Evolutionary conservation across 805 yeast genomes (phyloP).

Genomic region (Metschnikowia corniflorae): DNA sequence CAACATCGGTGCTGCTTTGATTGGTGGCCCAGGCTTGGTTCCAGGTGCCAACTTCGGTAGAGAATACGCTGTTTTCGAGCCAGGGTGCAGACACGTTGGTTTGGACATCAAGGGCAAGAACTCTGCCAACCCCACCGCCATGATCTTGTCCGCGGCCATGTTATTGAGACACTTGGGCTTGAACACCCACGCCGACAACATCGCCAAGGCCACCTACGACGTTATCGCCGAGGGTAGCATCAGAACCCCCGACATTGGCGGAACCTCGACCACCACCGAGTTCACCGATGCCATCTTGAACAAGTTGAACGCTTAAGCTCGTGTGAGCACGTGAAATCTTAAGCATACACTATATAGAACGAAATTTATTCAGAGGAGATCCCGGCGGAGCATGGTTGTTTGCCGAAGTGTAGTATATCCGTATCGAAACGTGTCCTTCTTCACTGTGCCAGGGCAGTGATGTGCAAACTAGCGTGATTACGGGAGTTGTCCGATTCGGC

Average conservation of each 20-base stretch:
- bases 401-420: no score
- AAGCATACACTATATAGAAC: no score
- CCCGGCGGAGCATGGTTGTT: no score
- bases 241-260: conserved; percentile 90
- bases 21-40: conserved; percentile 98
- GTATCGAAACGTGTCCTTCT: no score
- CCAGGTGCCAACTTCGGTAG: conserved; percentile 99
- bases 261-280: conserved; percentile 83
- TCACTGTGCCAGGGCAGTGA: no score
- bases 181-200: conserved; percentile 77
- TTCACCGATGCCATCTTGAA: conserved; percentile 88
- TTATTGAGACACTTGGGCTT: conserved; percentile 94
- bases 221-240: conserved; percentile 85
- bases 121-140: conserved; percentile 97
- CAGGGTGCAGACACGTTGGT: conserved; percentile 99
- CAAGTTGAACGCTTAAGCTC: conserved; percentile 45
- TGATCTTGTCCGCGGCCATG: conserved; percentile 88
- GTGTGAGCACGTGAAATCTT: no score
- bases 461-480: no score
- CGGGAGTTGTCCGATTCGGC: no score
- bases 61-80: conserved; percentile 96
- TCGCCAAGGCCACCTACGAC: conserved; percentile 82
- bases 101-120: conserved; percentile 91
- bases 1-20: conserved; percentile 94
- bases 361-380: conserved; percentile 13